Percentiles rank a stretch among this genome's conserved stretches.
Conservation (phyloP, 371 early-diverging fungal genomes). For the Haplosporangium sp. region DNA sequence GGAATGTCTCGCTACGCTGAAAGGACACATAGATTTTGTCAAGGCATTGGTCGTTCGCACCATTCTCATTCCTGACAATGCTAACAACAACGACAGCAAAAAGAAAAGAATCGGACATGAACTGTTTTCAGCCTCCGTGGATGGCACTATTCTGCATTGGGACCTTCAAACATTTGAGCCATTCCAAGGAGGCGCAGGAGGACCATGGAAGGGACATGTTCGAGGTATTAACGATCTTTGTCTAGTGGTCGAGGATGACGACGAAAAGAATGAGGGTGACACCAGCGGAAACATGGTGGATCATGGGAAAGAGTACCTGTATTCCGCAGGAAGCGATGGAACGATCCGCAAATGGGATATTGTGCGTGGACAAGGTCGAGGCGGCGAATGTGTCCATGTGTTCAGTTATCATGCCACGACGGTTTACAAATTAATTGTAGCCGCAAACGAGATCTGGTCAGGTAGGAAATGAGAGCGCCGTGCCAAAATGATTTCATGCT, state of each 20-base stretch:
- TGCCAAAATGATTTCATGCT: background rate
- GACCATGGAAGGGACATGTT: conserved; percentile 51
- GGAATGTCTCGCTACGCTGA: conserved; percentile 69
- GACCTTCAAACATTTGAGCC: conserved; percentile 62
- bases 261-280: conserved; percentile 1
- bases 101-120: conserved; percentile 19
- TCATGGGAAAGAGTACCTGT: conserved; percentile 61
- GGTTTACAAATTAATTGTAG: conserved; percentile 31
- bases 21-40: conserved; percentile 84
- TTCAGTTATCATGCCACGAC: conserved; percentile 49
- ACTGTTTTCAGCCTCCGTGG: conserved; percentile 80
- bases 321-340: conserved; percentile 61
- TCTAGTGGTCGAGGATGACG: conserved; percentile 34
- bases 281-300: background rate
- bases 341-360: conserved; percentile 78
- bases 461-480: conserved; percentile 4
- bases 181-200: conserved; percentile 45
- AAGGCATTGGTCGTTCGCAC: conserved; percentile 68
- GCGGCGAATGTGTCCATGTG: conserved; percentile 48
- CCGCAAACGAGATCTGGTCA: conserved; percentile 44
- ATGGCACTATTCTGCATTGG: conserved; percentile 77
- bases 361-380: conserved; percentile 55
- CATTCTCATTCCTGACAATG: conserved; percentile 8
- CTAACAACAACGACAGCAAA: background rate
- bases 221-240: conserved; percentile 52